These are phyloP conservation scores for Pseudogymnoascus pannorum DNA, from an alignment of 2,329 filamentous ascomycete species.

Conservation along the genomic window DNA sequence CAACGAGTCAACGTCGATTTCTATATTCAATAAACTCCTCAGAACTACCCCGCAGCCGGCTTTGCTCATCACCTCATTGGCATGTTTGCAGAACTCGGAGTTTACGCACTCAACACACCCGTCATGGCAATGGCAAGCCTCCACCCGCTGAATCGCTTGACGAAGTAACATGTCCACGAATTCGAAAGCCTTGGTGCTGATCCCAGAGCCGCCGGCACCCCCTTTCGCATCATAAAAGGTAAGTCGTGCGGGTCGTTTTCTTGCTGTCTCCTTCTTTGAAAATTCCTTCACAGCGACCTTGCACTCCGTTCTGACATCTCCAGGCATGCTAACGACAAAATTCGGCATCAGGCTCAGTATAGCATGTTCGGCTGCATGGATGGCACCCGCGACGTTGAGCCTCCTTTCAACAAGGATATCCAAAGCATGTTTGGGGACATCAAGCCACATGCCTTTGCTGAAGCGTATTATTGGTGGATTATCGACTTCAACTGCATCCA, in stretches of 20 bases:
- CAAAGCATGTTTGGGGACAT: slow-evolving; percentile 72
- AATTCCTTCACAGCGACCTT: slow-evolving; percentile 87
- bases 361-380: slow-evolving; percentile 92
- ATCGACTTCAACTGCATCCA: slow-evolving; percentile 88
- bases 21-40: slow-evolving; percentile 63
- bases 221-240: slow-evolving; percentile 96
- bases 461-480: slow-evolving; percentile 82
- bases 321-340: slow-evolving; percentile 82
- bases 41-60: slow-evolving; percentile 77
- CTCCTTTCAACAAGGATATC: slow-evolving; percentile 66
- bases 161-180: slow-evolving; percentile 73
- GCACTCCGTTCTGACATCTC: slow-evolving; percentile 90
- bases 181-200: slow-evolving; percentile 89
- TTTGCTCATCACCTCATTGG: slow-evolving; percentile 91
- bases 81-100: slow-evolving; percentile 74
- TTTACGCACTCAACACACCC: slow-evolving; percentile 90
- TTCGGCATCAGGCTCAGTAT: slow-evolving; percentile 81
- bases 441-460: slow-evolving; percentile 91
- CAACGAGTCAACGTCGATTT: slow-evolving; percentile 75
- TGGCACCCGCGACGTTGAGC: slow-evolving; percentile 78
- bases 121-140: slow-evolving; percentile 65
- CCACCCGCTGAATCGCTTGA: slow-evolving; percentile 70
- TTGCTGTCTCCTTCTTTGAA: slow-evolving; percentile 55
- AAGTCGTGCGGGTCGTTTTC: slow-evolving; percentile 79
- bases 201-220: slow-evolving; percentile 73